Base-by-base conservation (phyloP, 192 early-diverging fungal genomes). In the Geranomyces michiganensis region DNA sequence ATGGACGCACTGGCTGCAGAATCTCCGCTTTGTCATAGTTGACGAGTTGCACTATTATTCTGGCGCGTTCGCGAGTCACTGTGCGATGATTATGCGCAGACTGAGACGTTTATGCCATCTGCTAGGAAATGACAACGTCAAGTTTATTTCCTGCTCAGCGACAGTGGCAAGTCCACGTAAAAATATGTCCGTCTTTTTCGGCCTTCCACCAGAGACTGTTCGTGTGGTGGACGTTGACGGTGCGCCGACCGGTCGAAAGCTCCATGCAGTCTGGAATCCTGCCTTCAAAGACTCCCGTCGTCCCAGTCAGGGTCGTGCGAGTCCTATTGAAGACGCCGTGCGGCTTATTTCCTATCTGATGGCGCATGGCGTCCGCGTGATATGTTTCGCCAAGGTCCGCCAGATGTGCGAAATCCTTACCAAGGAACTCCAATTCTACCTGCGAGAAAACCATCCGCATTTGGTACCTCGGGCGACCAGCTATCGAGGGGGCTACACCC, bases 401-500 rank as follows among this genome's bases (percentile, higher is more conserved):
- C 72, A 65, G 15, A 64, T 61, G 17, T 88, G 86, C 72, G 87
- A 90, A 72, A 67, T 86, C 9, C 19, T 85, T 21, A 55, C 68
- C 19, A 65, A 81, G 56, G 75, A 77, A 47, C 15, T 68, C 14
- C 47, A 72, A 65, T 30, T 76, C 70, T 30, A 71, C 67, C 44
- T 85, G 73, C 55, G 79, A 1, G 65, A 77, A 46, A 27, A 31
- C 3, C 10, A 26, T 32, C 63, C 71, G 1, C 30, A 33, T 22
- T 41, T 81, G 0, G 44, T 71, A 17, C 58, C 56, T 5, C 65
- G 61, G 8, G 77, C 91, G 4, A 84, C 91, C 80, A 73, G 82
- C 26, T 95, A 95, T 68, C 86, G 93, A 13, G 93, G 84, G 14
- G 93, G 93, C 19, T 95, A 95, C 79, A 83, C 75, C 1, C 74